Conservation (phyloP, 140 eudicot genomes). For the Bidens hawaiensis region DNA sequence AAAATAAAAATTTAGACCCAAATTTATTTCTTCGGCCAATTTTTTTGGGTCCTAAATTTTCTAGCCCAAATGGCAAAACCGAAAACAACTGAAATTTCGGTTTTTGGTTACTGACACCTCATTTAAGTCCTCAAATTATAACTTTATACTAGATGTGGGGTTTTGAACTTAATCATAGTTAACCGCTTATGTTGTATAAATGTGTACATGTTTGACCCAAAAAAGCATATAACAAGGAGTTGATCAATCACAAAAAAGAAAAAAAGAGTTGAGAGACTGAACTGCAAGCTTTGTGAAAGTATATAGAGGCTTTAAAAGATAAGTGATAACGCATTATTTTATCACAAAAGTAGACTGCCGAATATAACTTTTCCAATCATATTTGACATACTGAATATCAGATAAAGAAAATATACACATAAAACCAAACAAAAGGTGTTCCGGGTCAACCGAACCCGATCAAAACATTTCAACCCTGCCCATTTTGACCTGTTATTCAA, state of each 20-base stretch:
- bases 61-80: no score
- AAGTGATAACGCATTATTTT: neutral
- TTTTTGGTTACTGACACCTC: no score
- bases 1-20: no score
- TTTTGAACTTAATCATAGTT: no score
- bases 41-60: no score
- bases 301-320: neutral
- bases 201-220: neutral
- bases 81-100: no score
- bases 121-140: no score
- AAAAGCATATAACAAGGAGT: neutral
- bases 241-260: neutral
- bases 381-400: neutral
- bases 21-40: no score
- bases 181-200: no score
- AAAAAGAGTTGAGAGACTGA: neutral
- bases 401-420: neutral
- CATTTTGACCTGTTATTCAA: no score
- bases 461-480: neutral
- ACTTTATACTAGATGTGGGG: no score
- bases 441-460: neutral
- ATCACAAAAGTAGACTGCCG: neutral
- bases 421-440: slow-evolving; percentile 4
- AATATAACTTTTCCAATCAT: neutral
- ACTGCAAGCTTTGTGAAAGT: neutral